Evolutionary conservation across 2,329 filamentous ascomycete species (phyloP), one percentile per base, ranked within the genome.

Genomic region (Emericellopsis cladophorae): DNA sequence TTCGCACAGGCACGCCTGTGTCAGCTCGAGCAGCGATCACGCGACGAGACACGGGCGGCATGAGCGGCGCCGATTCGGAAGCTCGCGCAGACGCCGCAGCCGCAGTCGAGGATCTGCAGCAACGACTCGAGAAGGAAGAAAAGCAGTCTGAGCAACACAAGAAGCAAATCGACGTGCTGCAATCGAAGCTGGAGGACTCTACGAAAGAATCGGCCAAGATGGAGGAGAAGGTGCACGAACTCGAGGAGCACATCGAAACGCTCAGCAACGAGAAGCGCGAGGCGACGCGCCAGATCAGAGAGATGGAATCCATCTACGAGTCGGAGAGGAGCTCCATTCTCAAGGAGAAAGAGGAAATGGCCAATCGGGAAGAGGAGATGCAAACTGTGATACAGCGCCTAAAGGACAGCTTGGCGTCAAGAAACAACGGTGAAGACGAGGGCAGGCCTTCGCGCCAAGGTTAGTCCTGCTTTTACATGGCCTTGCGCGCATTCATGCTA

Each of bases 301-400:
- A 98, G 59, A 80, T 95, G 66, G 89, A 95, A 61, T 79, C 81
- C 48, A 89, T 93, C 48, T 93, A 95, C 59, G 90, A 96, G 60
- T 79, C 84, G 36, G 92, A 98, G 63, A 78, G 87, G 47, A 85
- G 81, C 54, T 79, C 85, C 41, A 84, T 90, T 64, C 79, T 86
- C 54, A 87, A 89, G 62, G 90, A 96, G 60, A 92, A 93, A 65
- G 89, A 95, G 49, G 86, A 93, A 51, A 82, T 89, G 61, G 70
- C 75, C 41, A 82, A 81, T 50, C 75, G 81, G 43, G 88, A 95
- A 56, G 88, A 95, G 55, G 88, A 95, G 59, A 80, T 96, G 74
- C 86, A 94, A 60, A 70, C 76, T 43, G 83, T 90, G 41, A 92
- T 96, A 54, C 87, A 94, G 64, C 74, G 90, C 42, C 68, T 98